These are phyloP conservation scores for Aurantiochytrium sp. DNA, from an alignment of 108 stramenopile genomes.

Conservation along the genomic window DNA sequence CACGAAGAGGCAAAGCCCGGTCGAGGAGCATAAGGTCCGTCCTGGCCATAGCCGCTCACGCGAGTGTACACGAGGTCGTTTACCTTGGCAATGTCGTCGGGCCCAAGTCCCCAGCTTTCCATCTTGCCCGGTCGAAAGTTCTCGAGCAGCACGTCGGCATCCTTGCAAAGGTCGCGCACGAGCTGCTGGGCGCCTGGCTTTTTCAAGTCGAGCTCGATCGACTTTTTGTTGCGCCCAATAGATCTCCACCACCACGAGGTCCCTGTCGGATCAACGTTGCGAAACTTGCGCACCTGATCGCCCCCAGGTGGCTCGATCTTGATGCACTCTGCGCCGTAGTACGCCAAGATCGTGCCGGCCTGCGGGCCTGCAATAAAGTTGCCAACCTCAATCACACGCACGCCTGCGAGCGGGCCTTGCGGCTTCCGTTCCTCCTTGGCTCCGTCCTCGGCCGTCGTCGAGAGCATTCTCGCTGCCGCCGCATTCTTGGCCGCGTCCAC, in stretches of 20 bases:
- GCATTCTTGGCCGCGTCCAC: not conserved
- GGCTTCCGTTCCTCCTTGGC: not conserved
- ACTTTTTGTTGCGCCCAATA: slow-evolving; percentile 1
- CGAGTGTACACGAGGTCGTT: slow-evolving; percentile 7
- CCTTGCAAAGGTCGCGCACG: not conserved
- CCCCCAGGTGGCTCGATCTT: not conserved
- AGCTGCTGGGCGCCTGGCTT: not conserved
- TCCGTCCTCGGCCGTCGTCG: not conserved
- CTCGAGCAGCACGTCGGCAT: not conserved
- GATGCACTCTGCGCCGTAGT: not conserved
- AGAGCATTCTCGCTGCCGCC: not conserved
- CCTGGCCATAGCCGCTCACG: not conserved
- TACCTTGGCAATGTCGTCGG: not conserved
- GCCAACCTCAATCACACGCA: not conserved
- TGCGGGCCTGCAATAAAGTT: slow-evolving; percentile 12
- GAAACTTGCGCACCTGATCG: not conserved
- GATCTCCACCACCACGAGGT: slow-evolving; percentile 18
- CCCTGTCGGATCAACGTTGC: not conserved
- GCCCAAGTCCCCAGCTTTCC: not conserved
- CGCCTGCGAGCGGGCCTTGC: not conserved
- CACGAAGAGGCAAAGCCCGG: slow-evolving; percentile 1
- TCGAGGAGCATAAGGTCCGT: not conserved
- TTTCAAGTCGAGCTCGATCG: not conserved
- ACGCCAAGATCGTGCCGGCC: not conserved
- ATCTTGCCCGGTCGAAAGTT: slow-evolving; percentile 15